Percentiles rank a stretch among this genome's conserved stretches.
These are phyloP conservation scores for Blastocrithidia nonstop DNA, from an alignment of 208 protist species.

Conservation along the genomic window DNA sequence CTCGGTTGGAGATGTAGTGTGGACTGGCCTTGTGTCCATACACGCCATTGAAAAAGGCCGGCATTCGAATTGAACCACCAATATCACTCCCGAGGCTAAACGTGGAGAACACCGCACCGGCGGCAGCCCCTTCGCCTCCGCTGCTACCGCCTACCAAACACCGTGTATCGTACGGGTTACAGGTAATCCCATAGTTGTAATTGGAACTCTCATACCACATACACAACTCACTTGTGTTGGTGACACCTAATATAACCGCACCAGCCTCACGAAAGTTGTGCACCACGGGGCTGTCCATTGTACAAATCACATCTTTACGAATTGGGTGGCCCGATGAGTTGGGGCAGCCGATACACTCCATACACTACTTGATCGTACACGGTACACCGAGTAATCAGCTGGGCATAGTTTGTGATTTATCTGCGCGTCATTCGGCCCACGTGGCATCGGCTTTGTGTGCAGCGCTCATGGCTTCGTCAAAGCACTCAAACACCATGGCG, in stretches of 20 bases:
- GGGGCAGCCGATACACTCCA: constrained; percentile 60
- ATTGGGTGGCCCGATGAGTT: constrained; percentile 59
- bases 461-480: constrained; percentile 48
- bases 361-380: constrained; percentile 81
- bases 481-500: constrained; percentile 67
- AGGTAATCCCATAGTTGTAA: constrained; percentile 78
- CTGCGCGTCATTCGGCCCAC: constrained; percentile 42
- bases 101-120: constrained; percentile 58
- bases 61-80: constrained; percentile 83
- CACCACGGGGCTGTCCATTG: constrained; percentile 55
- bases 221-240: constrained; percentile 79
- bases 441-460: constrained; percentile 36
- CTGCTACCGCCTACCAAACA: constrained; percentile 77
- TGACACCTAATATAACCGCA: constrained; percentile 82
- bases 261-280: constrained; percentile 75
- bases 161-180: constrained; percentile 80
- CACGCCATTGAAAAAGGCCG: constrained; percentile 82
- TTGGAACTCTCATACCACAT: constrained; percentile 86
- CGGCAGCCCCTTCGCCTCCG: constrained; percentile 68
- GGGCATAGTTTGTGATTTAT: constrained; percentile 21
- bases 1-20: constrained; percentile 68
- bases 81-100: constrained; percentile 82
- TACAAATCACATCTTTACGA: constrained; percentile 24
- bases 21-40: constrained; percentile 78
- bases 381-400: constrained; percentile 76